phyloP scores from a whole-genome alignment of 352 stramenopile genomes.

The Globisporangium cederbergense region DNA sequence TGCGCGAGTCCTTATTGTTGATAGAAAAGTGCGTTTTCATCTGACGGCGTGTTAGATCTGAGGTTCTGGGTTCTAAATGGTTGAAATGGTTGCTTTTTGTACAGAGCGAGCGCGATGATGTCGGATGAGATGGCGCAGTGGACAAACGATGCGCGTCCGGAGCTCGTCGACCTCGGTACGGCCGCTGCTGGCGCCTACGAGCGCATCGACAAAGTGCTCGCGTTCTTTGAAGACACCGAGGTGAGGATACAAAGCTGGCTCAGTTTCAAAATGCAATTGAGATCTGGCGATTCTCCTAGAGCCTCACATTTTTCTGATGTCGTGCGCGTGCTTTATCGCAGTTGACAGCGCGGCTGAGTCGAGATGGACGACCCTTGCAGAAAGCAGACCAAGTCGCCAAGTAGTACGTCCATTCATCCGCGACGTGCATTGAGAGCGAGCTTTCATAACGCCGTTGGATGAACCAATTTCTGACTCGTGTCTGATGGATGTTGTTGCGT shows the following conservation, averaged over 20 bases:
- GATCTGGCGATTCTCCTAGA: neutral
- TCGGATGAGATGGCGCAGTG: constrained; percentile 28
- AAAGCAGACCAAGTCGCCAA: constrained; percentile 26
- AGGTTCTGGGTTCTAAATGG: neutral
- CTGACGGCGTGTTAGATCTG: neutral
- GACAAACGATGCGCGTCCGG: constrained; percentile 14
- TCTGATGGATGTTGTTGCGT: neutral
- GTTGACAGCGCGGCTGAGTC: constrained; percentile 14
- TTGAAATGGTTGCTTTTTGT: neutral
- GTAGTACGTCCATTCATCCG: constrained; percentile 22
- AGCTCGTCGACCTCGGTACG: constrained; percentile 30
- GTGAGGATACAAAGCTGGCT: constrained; percentile 1
- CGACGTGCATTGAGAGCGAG: neutral
- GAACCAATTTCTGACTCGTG: constrained; percentile 2
- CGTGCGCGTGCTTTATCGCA: neutral
- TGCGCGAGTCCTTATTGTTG: constrained; percentile 26
- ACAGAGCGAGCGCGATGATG: constrained; percentile 30
- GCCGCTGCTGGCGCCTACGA: constrained; percentile 23
- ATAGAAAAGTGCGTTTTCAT: constrained; percentile 23
- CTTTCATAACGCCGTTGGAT: neutral
- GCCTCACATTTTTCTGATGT: neutral
- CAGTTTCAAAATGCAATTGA: neutral
- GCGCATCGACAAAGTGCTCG: constrained; percentile 29
- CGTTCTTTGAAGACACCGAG: constrained; percentile 37
- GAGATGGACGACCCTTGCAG: constrained; percentile 8